A percentile compares a stretch with the other conserved stretches of the same genome.
Conservation (phyloP, 1,139 yeast genomes). For the Candida freyschussii region DNA sequence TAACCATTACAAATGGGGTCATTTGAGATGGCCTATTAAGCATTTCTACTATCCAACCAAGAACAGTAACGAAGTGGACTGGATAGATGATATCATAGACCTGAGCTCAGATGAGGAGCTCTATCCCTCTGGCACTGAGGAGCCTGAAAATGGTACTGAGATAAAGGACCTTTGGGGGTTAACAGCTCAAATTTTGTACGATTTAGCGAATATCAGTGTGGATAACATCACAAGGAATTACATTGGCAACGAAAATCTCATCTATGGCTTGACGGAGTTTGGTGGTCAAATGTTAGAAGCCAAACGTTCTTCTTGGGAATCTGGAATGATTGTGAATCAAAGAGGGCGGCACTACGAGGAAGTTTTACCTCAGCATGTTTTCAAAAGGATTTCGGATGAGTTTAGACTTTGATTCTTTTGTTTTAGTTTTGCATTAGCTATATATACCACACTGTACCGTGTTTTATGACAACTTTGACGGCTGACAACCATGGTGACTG, state of each 20-base stretch:
- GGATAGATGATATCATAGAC: slow-evolving; percentile 60
- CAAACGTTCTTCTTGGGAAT: slow-evolving; percentile 38
- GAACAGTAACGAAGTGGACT: slow-evolving; percentile 49
- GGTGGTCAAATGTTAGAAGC: slow-evolving; percentile 42
- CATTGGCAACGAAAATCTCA: slow-evolving; percentile 64
- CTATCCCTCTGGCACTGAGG: slow-evolving; percentile 28
- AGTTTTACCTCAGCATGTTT: slow-evolving; percentile 31
- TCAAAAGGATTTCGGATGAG: slow-evolving; percentile 17
- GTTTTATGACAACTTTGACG: background rate
- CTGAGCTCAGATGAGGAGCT: slow-evolving; percentile 52
- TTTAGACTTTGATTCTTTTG: slow-evolving; percentile 15
- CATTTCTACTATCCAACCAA: slow-evolving; percentile 56
- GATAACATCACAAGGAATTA: slow-evolving; percentile 9
- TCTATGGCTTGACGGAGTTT: slow-evolving; percentile 47
- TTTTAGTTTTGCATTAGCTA: background rate
- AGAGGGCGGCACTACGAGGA: slow-evolving; percentile 45
- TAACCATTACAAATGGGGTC: slow-evolving; percentile 53
- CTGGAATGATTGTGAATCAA: slow-evolving; percentile 34
- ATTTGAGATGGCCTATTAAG: slow-evolving; percentile 59
- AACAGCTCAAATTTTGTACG: slow-evolving; percentile 81
- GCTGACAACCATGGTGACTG: too few species aligned
- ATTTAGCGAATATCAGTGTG: slow-evolving; percentile 56
- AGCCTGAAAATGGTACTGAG: slow-evolving; percentile 24
- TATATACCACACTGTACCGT: background rate
- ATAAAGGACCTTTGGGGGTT: slow-evolving; percentile 84